Evolutionary conservation across 116 monocot genomes (phyloP), one percentile per base, ranked within the genome.

Genomic region (Thalassia testudinum): DNA sequence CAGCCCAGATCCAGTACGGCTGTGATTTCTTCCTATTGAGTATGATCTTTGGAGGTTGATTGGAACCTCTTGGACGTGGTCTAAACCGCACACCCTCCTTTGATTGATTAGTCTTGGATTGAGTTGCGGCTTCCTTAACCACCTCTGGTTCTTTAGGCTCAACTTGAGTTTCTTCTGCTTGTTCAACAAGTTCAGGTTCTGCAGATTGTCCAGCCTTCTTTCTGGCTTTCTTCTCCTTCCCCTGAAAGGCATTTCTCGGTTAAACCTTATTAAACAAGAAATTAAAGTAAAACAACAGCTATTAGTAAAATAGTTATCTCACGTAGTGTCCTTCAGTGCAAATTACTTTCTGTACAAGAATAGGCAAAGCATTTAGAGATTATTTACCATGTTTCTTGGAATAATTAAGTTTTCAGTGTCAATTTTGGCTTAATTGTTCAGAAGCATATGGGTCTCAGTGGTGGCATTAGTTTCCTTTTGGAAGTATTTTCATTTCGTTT

Each of bases 211-310:
- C 77, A 34, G 55, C 66, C 52, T 77, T 83, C 80, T 74, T 83
- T 68, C 52, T 80, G 14, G 89, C 80, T 60, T 37, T 80, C 75
- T 80, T 90, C 70, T 84, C 83, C 62, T 64, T 70, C 55, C 69
- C 73, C 83, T 88, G 70, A 19, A 49, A 45, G 3, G 6, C 30
- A 34, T 5, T 34, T 34, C 6, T 34, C 30, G 10, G 10, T 34
- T 34, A 34, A 10, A 34, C 30, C 3, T 5, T 10, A 34, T 34
- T 10, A 5, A 34, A 34, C 30, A 34, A 34, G 30, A n/a, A n/a
- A n/a, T n/a, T n/a, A n/a, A n/a, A n/a, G n/a, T n/a, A n/a, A n/a
- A n/a, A n/a, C n/a, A n/a, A n/a, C n/a, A n/a, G n/a, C n/a, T n/a
- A n/a, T n/a, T n/a, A n/a, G n/a, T n/a, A n/a, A n/a, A n/a, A n/a